Percentiles rank a stretch among this genome's conserved stretches.
Conservation (phyloP, 2,329 filamentous ascomycete genomes). For the Nemania diffusa region DNA sequence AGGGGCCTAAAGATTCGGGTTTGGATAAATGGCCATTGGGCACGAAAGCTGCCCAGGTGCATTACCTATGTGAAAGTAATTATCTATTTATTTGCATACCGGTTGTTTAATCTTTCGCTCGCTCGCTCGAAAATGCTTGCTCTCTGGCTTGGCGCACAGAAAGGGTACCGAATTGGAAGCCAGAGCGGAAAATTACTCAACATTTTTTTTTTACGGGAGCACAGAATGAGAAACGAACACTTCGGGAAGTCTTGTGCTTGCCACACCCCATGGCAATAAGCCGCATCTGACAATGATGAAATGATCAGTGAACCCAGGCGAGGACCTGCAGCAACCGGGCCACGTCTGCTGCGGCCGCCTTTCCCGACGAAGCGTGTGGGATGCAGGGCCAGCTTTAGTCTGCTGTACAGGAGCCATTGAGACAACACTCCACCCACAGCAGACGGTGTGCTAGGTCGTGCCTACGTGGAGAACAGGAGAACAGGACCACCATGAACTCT, state of each 20-base stretch:
- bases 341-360: constrained; percentile 49
- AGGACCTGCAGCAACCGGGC: constrained; percentile 49
- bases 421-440: constrained; percentile 39
- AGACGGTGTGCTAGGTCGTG: constrained; percentile 30
- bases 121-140: background rate
- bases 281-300: constrained; percentile 38
- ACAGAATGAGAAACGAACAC: background rate
- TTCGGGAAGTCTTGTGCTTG: constrained; percentile 22
- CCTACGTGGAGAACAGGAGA: constrained; percentile 27
- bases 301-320: constrained; percentile 35
- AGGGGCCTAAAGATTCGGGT: constrained; percentile 14
- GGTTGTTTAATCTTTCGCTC: background rate
- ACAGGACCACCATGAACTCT: constrained; percentile 23
- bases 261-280: constrained; percentile 31
- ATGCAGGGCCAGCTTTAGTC: constrained; percentile 45
- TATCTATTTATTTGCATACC: constrained; percentile 10
- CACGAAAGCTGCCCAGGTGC: constrained; percentile 11
- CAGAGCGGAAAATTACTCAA: constrained; percentile 14
- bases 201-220: background rate
- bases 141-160: background rate
- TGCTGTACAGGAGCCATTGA: constrained; percentile 15
- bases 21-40: constrained; percentile 21
- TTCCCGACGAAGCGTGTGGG: constrained; percentile 48
- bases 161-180: background rate
- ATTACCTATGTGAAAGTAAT: constrained; percentile 12